Evolutionary conservation across 352 stramenopile genomes (phyloP).

Genomic region (Phytopythium helicoides): DNA sequence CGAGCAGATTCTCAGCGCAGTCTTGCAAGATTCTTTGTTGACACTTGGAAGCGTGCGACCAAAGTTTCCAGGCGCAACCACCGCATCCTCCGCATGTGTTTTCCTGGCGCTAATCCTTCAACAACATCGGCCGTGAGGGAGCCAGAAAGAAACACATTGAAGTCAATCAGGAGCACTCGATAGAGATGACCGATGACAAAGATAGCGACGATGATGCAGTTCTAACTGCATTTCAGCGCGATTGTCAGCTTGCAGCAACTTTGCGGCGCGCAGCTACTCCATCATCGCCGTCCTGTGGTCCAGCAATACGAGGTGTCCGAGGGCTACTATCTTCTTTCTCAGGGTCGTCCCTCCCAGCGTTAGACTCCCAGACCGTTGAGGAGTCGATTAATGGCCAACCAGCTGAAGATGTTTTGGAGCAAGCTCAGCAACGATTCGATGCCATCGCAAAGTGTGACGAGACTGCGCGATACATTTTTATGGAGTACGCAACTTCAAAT

Average conservation of each 20-base stretch:
- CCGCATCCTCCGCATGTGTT: slow-evolving; percentile 40
- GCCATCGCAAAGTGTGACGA: slow-evolving; percentile 22
- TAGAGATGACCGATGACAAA: neutral
- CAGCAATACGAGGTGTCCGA: slow-evolving; percentile 5
- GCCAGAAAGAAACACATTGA: neutral
- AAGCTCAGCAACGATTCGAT: slow-evolving; percentile 37
- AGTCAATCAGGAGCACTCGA: neutral
- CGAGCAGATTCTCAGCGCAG: slow-evolving; percentile 57
- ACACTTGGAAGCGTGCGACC: slow-evolving; percentile 46
- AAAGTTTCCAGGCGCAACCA: slow-evolving; percentile 51
- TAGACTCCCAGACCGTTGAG: neutral
- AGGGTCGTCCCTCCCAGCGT: neutral
- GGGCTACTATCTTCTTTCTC: slow-evolving; percentile 1
- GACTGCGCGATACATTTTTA: slow-evolving; percentile 20
- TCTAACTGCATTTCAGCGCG: slow-evolving; percentile 37
- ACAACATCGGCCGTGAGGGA: neutral
- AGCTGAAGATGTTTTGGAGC: slow-evolving; percentile 9
- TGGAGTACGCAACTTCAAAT: slow-evolving; percentile 21
- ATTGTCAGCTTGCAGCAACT: slow-evolving; percentile 51
- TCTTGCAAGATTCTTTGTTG: slow-evolving; percentile 64
- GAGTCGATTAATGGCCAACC: neutral
- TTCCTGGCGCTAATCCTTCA: slow-evolving; percentile 54
- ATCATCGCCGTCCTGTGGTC: slow-evolving; percentile 40
- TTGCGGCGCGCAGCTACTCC: slow-evolving; percentile 37
- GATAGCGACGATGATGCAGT: slow-evolving; percentile 18